Conservation (phyloP, 371 early-diverging fungal genomes). For the Chytridiales sp. region DNA sequence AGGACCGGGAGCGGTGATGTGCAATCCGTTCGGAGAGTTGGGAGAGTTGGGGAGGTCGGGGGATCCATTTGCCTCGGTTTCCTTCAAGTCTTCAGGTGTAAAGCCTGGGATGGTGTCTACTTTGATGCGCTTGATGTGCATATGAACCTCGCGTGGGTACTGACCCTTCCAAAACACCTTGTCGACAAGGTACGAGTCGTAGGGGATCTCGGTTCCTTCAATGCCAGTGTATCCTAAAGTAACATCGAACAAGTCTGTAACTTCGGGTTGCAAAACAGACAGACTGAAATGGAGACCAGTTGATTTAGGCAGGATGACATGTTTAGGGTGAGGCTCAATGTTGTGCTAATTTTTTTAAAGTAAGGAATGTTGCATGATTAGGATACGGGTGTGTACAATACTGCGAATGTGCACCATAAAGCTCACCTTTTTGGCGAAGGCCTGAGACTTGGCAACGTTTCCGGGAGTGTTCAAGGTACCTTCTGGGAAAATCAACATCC, state of each 20-base stretch:
- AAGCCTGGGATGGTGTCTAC: constrained; percentile 29
- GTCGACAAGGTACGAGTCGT: constrained; percentile 74
- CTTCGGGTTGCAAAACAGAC: constrained; percentile 48
- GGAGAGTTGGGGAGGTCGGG: too few species aligned
- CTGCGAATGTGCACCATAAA: background rate
- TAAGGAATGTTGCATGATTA: background rate
- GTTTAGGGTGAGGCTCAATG: constrained; percentile 13
- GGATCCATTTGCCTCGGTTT: constrained; percentile 28
- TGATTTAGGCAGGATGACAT: constrained; percentile 21
- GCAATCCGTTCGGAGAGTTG: too few species aligned
- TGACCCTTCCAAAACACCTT: constrained; percentile 63
- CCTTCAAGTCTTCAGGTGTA: constrained; percentile 59
- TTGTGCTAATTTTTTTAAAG: background rate
- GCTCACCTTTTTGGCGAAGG: constrained; percentile 36
- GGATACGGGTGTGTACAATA: background rate
- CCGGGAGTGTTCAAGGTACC: constrained; percentile 66
- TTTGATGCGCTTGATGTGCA: constrained; percentile 70
- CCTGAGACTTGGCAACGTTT: constrained; percentile 22
- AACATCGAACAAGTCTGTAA: constrained; percentile 65
- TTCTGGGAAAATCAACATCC: constrained; percentile 92
- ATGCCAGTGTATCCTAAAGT: constrained; percentile 84
- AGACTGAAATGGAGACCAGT: constrained; percentile 71
- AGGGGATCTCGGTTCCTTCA: constrained; percentile 71
- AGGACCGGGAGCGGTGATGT: too few species aligned
- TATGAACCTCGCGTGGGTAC: constrained; percentile 74